Conservation (phyloP, 1,284 basidiomycete species). For the Melampsora medusae region DNA sequence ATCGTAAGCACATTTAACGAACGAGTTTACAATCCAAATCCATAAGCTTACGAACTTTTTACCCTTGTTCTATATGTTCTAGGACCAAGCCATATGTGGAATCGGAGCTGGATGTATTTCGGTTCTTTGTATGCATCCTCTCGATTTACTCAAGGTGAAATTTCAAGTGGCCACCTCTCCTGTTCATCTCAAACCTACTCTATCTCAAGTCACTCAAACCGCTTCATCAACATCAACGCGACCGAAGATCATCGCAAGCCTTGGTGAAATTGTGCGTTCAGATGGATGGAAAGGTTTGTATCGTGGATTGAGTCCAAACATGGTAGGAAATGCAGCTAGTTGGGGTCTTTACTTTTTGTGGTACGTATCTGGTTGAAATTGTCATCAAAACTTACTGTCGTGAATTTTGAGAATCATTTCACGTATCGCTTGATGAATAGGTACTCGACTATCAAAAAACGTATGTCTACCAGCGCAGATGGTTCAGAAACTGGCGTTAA, state of each 20-base stretch:
- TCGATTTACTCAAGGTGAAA: slow-evolving; percentile 93
- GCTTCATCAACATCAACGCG: slow-evolving; percentile 30
- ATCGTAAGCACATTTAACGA: slow-evolving; percentile 2
- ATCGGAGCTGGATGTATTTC: slow-evolving; percentile 88
- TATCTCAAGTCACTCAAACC: slow-evolving; percentile 7
- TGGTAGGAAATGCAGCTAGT: slow-evolving; percentile 92
- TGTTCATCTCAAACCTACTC: slow-evolving; percentile 37
- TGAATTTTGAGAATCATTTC: neutral
- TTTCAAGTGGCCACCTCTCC: slow-evolving; percentile 79
- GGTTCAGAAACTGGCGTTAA: slow-evolving; percentile 59
- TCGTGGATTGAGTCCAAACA: slow-evolving; percentile 83
- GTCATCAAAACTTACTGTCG: neutral
- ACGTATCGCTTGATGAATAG: slow-evolving; percentile 57
- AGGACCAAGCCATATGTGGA: slow-evolving; percentile 90
- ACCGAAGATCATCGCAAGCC: slow-evolving; percentile 62
- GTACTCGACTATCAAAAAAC: slow-evolving; percentile 90
- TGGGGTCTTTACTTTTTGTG: slow-evolving; percentile 98
- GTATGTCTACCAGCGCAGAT: slow-evolving; percentile 60
- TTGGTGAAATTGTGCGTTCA: slow-evolving; percentile 70
- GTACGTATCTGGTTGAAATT: slow-evolving; percentile 61
- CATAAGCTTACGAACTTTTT: neutral
- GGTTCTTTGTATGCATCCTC: slow-evolving; percentile 93
- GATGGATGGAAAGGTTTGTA: slow-evolving; percentile 86
- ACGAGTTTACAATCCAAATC: neutral
- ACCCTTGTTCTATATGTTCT: neutral